Evolutionary conservation across 1,284 basidiomycete species (phyloP), one percentile per base, ranked within the genome.

Genomic region (Ganoderma multipileum): DNA sequence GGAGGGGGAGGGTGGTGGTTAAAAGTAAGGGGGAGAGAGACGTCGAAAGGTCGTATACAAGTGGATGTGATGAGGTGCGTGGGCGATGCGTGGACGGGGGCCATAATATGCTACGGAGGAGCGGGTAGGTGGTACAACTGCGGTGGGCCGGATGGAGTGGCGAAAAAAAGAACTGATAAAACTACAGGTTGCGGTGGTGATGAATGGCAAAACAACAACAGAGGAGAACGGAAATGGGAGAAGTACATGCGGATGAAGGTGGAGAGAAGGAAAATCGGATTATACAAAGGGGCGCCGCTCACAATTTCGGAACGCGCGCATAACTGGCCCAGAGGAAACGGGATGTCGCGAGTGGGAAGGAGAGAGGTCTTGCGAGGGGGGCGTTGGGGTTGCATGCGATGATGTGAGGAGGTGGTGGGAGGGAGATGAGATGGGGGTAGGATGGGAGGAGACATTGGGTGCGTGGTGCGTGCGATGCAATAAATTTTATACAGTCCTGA

Each of bases 11-110:
- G 55, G 33, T 28, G 33, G 50, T 23, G 33, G 38, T 36, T 23
- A 20, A 50, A 11, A 41, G n/a, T n/a, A 50, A 47, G 20, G 38
- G 38, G 14, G 54, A 33, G 14, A 41, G 23, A 44, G 52, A 30
- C 39, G 30, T 42, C 28, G 63, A 47, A 16, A 30, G 58, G 65
- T 59, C 67, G 69, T 70, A 70, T 69, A 71, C 68, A 26, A 30
- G 67, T 70, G 68, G 67, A 67, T 70, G 67, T 68, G 64, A 66
- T 63, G 69, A 57, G 68, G 72, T 73, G 68, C 60, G 69, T 69
- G 65, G 59, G 66, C 52, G 61, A 64, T 68, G 72, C 62, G 66
- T 64, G 67, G 41, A 57, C 61, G 36, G 63, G 50, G 61, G 61
- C 61, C 63, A 64, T 57, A 58, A 57, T 64, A 70, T 70, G 64